Evolutionary conservation across 164 flowering plant species (phyloP).

Genomic region (Dillenia turbinata): DNA sequence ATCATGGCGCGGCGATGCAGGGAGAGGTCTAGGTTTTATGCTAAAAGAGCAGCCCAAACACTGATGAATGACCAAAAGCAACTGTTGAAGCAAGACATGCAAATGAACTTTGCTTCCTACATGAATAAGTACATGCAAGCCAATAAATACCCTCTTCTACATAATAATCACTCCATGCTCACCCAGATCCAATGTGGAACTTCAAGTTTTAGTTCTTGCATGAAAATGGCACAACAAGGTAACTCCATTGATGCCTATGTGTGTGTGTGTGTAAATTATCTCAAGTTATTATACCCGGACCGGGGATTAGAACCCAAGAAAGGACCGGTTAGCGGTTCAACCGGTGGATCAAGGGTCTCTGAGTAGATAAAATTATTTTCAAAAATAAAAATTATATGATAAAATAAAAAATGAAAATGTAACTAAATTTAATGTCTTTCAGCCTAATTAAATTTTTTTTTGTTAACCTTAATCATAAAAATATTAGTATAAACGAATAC

Average conservation of each 20-base stretch:
- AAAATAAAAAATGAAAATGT: no score
- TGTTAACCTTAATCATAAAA: no score
- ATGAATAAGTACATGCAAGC: constrained; percentile 10
- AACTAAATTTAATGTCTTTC: no score
- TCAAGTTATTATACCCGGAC: neutral
- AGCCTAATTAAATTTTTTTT: no score
- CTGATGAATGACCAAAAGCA: constrained; percentile 10
- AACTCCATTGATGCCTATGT: neutral
- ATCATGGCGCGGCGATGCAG: constrained; percentile 52
- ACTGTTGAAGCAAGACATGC: constrained; percentile 1
- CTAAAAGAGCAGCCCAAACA: constrained; percentile 27
- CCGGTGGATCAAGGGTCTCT: no score
- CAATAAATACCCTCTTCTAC: constrained; percentile 10
- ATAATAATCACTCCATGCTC: constrained; percentile 6
- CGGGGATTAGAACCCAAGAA: no score
- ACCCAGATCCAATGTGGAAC: constrained; percentile 7
- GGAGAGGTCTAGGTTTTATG: constrained; percentile 39
- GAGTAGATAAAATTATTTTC: no score
- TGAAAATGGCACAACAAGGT: constrained; percentile 14
- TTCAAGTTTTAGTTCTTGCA: neutral
- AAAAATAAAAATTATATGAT: no score
- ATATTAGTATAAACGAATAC: no score
- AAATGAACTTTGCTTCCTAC: constrained; percentile 12
- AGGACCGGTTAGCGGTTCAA: no score
- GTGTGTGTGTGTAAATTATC: neutral